phyloP scores from a whole-genome alignment of 2,329 filamentous ascomycete species.

The Acephala macrosclerotiorum region DNA sequence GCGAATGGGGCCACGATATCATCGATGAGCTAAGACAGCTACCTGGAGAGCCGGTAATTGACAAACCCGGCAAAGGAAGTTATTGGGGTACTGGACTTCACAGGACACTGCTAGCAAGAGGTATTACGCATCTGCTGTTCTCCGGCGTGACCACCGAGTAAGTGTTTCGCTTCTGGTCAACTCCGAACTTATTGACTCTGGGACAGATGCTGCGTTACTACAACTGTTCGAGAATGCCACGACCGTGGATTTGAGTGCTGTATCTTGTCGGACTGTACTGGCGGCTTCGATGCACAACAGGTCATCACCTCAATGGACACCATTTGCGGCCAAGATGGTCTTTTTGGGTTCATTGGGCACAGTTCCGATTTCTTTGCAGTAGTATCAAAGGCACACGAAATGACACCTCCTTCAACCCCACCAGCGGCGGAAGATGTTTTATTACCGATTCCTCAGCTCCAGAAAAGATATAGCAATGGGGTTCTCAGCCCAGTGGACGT shows the following conservation, averaged over 20 bases:
- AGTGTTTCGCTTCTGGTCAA: constrained; percentile 11
- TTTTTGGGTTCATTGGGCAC: constrained; percentile 56
- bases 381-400: constrained; percentile 33
- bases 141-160: constrained; percentile 64
- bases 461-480: constrained; percentile 52
- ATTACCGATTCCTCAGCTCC: constrained; percentile 49
- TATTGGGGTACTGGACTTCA: constrained; percentile 65
- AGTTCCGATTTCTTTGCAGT: constrained; percentile 49
- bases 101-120: constrained; percentile 58
- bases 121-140: constrained; percentile 64
- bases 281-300: constrained; percentile 55
- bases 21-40: constrained; percentile 51
- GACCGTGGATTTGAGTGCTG: constrained; percentile 69
- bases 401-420: constrained; percentile 37
- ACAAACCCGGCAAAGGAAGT: constrained; percentile 56
- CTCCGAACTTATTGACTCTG: constrained; percentile 16
- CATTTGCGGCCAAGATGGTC: constrained; percentile 57
- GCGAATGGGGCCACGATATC: constrained; percentile 64
- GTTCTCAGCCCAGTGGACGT: constrained; percentile 51
- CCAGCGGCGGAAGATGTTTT: constrained; percentile 31
- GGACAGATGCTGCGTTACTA: constrained; percentile 58
- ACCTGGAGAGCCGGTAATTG: constrained; percentile 43
- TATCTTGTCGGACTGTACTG: constrained; percentile 56
- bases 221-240: constrained; percentile 62
- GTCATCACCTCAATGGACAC: constrained; percentile 57